phyloP scores from a whole-genome alignment of 2,329 filamentous ascomycete genomes.

The Paecilomyces niveus region DNA sequence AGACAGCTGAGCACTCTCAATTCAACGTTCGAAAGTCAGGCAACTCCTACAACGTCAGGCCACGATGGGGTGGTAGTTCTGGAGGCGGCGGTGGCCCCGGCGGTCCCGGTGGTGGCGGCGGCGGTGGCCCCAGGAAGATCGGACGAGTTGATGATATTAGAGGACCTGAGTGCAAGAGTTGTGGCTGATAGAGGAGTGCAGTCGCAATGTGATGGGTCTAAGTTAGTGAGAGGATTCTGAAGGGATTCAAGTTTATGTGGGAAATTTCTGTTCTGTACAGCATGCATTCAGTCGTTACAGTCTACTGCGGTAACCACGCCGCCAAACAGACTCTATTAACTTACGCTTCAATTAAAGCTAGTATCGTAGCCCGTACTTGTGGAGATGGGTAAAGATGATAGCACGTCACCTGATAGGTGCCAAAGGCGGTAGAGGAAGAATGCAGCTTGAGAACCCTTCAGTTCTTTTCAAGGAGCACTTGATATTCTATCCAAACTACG shows the following conservation, averaged over 20 bases:
- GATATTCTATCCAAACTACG: not conserved
- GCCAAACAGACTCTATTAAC: too few species aligned
- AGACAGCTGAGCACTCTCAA: constrained; percentile 37
- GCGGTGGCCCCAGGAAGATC: constrained; percentile 29
- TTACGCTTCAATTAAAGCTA: too few species aligned
- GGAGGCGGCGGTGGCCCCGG: constrained; percentile 19
- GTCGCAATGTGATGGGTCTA: not conserved
- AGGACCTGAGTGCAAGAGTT: constrained; percentile 42
- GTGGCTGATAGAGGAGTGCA: constrained; percentile 21
- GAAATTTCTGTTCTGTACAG: not conserved
- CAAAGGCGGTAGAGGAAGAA: too few species aligned
- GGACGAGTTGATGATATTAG: constrained; percentile 43
- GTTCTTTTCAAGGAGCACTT: too few species aligned
- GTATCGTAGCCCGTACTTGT: too few species aligned
- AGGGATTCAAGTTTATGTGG: not conserved
- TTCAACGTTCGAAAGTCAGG: constrained; percentile 36
- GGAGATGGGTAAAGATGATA: too few species aligned
- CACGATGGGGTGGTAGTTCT: constrained; percentile 20
- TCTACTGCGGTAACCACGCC: too few species aligned
- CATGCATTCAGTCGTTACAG: not conserved
- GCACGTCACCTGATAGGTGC: too few species aligned
- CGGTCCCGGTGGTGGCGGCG: constrained; percentile 21
- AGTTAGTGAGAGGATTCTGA: not conserved
- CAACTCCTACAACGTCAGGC: constrained; percentile 15
- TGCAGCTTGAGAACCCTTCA: too few species aligned